Evolutionary conservation across 2,329 filamentous ascomycete genomes (phyloP), one percentile per base, ranked within the genome.

Genomic region (Cercospora zeina): DNA sequence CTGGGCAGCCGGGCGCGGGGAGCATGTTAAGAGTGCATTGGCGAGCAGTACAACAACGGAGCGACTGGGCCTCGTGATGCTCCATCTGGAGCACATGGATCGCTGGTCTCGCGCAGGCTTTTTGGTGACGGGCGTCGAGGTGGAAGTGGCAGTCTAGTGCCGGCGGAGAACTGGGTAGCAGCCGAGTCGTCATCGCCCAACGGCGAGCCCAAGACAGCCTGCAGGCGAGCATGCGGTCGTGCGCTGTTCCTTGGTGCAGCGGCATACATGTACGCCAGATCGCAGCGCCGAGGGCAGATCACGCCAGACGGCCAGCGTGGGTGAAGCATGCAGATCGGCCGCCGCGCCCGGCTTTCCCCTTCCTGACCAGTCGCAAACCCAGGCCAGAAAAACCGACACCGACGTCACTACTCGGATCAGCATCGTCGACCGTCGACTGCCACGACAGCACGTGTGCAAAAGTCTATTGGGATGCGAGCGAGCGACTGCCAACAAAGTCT

Each of bases 81-180:
- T 53, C 30, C 24, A 27, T 24, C 10, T 47, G 36, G 36, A 42
- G 50, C 36, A 34, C 58, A 60, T 54, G 58, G 58, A 60, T 59
- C n/a, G 45, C 56, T 51, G 34, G 56, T 59, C 56, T 30, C 19
- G 19, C 33, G 56, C 19, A 33, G 16, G 33, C 42, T 49, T 49
- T 47, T 49, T n/a, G 5, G 42, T 27, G 42, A 27, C 42, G 42
- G 42, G 24, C 27, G 42, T 49, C 42, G 42, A 24, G 21, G 16
- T 16, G 19, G 33, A 30, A 37, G n/a, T 16, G 24, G 24, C 34
- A 39, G 34, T 45, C 36, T 56, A 56, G 54, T 56, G 54, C 36
- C 54, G 54, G 54, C 34, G 9, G 49, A 4, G 49, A n/a, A n/a
- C 34, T 53, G 49, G 49, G 49, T 53, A 31, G 47, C 47, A 30